Conservation (phyloP, 2,329 filamentous ascomycete genomes). For the Verticillium tricorpus region DNA sequence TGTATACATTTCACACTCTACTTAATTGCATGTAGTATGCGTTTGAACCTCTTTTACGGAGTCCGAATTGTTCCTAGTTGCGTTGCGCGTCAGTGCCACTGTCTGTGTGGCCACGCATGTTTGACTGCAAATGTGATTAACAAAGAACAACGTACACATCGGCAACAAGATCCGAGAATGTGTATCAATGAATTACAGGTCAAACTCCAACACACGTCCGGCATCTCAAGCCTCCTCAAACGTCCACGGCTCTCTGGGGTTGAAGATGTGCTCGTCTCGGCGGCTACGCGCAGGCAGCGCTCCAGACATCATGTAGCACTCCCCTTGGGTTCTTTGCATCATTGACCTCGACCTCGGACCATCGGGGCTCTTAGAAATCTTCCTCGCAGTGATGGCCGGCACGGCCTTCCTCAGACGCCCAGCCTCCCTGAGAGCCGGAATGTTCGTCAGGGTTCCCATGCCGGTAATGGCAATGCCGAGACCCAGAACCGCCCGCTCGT, state of each 20-base stretch:
- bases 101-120: too few species aligned
- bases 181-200: too few species aligned
- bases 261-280: background rate
- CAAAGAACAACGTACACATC: too few species aligned
- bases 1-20: too few species aligned
- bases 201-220: too few species aligned
- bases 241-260: background rate
- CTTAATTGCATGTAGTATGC: too few species aligned
- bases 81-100: too few species aligned
- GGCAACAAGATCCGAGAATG: too few species aligned
- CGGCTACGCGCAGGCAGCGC: background rate
- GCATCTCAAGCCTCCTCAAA: background rate
- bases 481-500: background rate
- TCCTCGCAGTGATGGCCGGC: background rate
- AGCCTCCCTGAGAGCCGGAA: background rate
- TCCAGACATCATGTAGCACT: background rate
- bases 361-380: background rate
- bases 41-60: too few species aligned
- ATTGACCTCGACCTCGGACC: background rate
- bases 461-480: background rate
- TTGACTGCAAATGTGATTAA: too few species aligned
- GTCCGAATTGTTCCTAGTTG: too few species aligned
- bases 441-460: background rate
- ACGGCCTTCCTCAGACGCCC: background rate
- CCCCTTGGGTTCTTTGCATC: background rate